Conservation (phyloP, 352 stramenopile genomes). For the Globisporangium carolinianum region DNA sequence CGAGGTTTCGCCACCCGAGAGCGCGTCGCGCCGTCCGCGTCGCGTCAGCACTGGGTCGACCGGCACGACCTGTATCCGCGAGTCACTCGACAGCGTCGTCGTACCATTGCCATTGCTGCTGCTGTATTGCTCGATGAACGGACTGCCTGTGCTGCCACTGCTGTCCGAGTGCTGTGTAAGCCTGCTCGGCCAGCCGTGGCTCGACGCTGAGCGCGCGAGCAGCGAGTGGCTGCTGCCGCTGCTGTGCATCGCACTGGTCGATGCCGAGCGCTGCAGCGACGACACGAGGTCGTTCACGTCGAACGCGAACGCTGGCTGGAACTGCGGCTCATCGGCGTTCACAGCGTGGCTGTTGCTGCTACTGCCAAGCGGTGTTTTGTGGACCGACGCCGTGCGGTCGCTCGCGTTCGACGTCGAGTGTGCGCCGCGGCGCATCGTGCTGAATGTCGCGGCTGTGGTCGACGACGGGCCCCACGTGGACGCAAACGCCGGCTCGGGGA, state of each 20-base stretch:
- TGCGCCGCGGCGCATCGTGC: conserved; percentile 29
- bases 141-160: neutral
- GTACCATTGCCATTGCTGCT: neutral
- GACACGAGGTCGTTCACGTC: conserved; percentile 49
- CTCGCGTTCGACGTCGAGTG: conserved; percentile 4
- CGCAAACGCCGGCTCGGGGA: conserved; percentile 9
- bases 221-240: conserved; percentile 13
- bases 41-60: conserved; percentile 18
- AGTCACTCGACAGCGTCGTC: conserved; percentile 2
- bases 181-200: conserved; percentile 5
- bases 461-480: conserved; percentile 17
- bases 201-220: conserved; percentile 14
- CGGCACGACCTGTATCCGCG: conserved; percentile 24
- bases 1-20: conserved; percentile 28
- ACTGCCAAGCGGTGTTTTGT: conserved; percentile 3
- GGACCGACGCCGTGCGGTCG: conserved; percentile 41
- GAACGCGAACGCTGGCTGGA: conserved; percentile 46
- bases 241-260: conserved; percentile 21
- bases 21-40: conserved; percentile 30
- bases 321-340: conserved; percentile 17
- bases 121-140: conserved; percentile 3
- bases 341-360: conserved; percentile 2
- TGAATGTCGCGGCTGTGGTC: conserved; percentile 7
- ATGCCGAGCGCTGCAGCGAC: conserved; percentile 12
- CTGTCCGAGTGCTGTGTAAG: conserved; percentile 17